Base-by-base conservation (phyloP, 768 basidiomycete genomes). In the Russula sp. region DNA sequence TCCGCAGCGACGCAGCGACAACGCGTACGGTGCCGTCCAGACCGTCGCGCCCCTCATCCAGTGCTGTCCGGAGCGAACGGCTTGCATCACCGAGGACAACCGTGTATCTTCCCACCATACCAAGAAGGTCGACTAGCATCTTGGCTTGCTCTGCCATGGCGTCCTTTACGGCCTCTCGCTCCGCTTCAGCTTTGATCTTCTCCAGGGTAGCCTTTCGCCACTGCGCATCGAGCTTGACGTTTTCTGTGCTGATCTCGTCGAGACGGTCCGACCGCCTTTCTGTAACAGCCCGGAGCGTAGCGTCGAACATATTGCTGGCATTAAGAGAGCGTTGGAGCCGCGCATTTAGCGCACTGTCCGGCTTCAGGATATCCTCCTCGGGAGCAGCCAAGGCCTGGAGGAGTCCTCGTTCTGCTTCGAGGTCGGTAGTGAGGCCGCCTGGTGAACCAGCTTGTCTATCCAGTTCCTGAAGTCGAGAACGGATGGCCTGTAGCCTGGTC, bases 231-330 rank as follows among this genome's bases (percentile, higher is more conserved):
- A 88, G 79, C 70, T 85, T 87, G 69, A 94, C 76, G 66, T 83
- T 87, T 63, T 90, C 86, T 31, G 84, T 71, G 68, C 79, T 82
- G 44, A 82, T 69, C 32, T 91, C 88, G 70, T 93, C 92, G 40
- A 92, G 75, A 67, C 85, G 85, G 66, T 91, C 89, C 4, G 87
- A 89, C 64, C 82, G 85, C 58, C 92, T 79, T 70, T 94, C 89
- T 39, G 87, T 84, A 54, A 87, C 85, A 16, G 90, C 90, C n/a
- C 88, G 84, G 71, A 94, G 81, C 42, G 88, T 90, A 16, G 89
- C 91, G 52, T 91, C 89, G 70, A 94, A 91, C 81, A 94, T 88
- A 37, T 87, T 84, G 64, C 77, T 79, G 4, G 89, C 85, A 71
- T 92, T 94, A 61, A 80, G 80, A 3, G 90, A 87, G 6, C 86